Base-by-base conservation (phyloP, 2,329 filamentous ascomycete species). In the Diaporthe velutina region DNA sequence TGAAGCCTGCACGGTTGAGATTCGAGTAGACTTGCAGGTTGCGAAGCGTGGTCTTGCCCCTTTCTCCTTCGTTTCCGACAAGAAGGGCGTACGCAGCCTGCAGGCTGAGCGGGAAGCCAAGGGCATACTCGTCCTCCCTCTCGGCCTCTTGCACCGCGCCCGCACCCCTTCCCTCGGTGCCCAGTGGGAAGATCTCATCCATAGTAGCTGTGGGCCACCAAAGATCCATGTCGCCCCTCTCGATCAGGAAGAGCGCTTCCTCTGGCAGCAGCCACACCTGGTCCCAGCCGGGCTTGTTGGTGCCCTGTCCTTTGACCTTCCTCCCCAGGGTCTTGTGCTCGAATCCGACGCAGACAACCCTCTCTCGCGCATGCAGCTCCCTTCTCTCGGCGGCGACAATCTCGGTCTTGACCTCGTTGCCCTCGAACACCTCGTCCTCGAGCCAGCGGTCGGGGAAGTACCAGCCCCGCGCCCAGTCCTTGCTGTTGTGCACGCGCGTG, bases 51-150 rank as follows among this genome's bases (percentile, higher is more conserved):
- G 91, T 84, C 82, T 90, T 92, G 48, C 91, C 90, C 55, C 84
- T 83, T 76, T 91, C 89, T 7, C 86, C 89, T 64, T 94, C 93
- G 33, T 90, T 86, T 1, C 95, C 95, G 77, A 98, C 90, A 71
- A 98, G 92, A 30, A 95, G 89, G 7, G 96, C 91, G 85, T 98
- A 98, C 0, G 95, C 95, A 8, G 94, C 96, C 83, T 98, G 95
- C 52, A 98, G 85, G 83, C 94, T 98, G 87, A 99, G 92, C 0
- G 96, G 95, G n/a, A 97, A 83, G 0, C 93, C 93, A 5, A 88
- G 85, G 9, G 92, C 89, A 74, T 89, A 88, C 48, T 91, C 90
- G 55, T 87, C 86, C 40, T 84, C 76, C 25, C 80, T 79, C 79
- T 15, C 81, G 79, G 35, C 79, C 73, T 42, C 77, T 17, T 79